Base-by-base conservation (phyloP, 805 yeast genomes). In the Metschnikowia lochheadii region DNA sequence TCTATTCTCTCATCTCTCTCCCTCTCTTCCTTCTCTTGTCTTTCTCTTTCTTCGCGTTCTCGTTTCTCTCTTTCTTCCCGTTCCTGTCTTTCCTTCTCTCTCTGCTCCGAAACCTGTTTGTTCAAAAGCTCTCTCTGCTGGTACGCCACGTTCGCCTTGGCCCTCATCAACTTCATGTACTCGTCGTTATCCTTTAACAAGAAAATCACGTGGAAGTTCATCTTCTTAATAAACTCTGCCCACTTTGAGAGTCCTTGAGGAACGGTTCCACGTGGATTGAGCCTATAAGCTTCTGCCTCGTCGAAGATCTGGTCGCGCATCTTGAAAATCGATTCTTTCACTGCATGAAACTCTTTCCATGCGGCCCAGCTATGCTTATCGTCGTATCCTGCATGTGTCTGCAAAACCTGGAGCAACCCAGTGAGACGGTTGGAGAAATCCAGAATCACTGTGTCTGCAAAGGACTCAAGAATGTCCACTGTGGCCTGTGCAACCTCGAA, bases 381-480 rank as follows among this genome's bases (percentile, higher is more conserved):
- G 5, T 52, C 55, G 31, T 39, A 56, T 29, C 43, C 59, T 4
- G 44, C 29, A 13, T 57, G 52, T 31, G 43, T 18, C 14, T 53
- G 56, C 37, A 56, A 43, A 7, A 55, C 53, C 65, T 64, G 76
- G 82, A 82, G 55, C 49, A 69, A 55, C 18, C 70, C 68, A 46
- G 83, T 77, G 61, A 86, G 75, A 51, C 81, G 77, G 47, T 79
- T 78, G 6, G 86, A 78, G 68, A 84, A 85, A 56, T 85, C 89
- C 56, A 70, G 76, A 49, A 85, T 75, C 29, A 87, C 75, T 6
- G 81, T 78, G 49, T 85, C 90, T 5, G 85, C 83, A 73, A 86
- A 87, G 53, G 86, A 86, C 63, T 86, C 91, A 62, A 83, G 77
- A 0, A 84, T 76, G 55, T 87, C 91, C 48, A 85, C 74, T 35